Conservation (phyloP, 1,284 basidiomycete genomes). For the Coniferiporia sulphurascens region DNA sequence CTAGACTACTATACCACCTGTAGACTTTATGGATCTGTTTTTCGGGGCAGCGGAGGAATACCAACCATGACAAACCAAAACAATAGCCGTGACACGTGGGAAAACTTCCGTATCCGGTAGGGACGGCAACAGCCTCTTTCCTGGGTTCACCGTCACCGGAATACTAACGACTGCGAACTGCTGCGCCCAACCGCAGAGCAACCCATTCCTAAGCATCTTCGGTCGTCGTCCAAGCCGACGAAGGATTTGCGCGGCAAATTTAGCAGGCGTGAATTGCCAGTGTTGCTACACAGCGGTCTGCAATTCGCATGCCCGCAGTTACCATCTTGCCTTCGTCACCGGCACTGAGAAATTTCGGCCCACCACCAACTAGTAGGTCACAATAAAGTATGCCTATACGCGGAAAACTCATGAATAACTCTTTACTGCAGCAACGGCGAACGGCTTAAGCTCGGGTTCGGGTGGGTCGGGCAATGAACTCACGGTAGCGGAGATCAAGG, state of each 20-base stretch:
- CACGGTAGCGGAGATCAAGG: conserved; percentile 61
- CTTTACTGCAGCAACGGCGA: not conserved
- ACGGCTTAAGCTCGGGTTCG: not conserved
- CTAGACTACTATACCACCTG: not conserved
- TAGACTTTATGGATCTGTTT: not conserved
- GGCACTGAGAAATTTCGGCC: not conserved
- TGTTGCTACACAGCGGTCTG: not conserved
- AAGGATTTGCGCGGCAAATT: not conserved
- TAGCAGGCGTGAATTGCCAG: not conserved
- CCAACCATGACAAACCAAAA: too few relatives aligned
- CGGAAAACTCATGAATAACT: not conserved
- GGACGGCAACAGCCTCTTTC: not conserved
- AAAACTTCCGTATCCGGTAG: too few relatives aligned
- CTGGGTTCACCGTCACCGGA: not conserved
- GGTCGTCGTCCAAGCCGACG: not conserved
- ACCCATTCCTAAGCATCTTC: not conserved
- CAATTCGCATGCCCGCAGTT: not conserved
- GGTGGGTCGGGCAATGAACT: conserved; percentile 19
- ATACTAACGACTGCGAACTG: not conserved
- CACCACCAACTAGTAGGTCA: not conserved
- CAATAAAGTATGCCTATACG: not conserved
- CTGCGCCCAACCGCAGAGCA: not conserved
- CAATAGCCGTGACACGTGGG: too few relatives aligned
- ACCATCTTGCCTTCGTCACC: not conserved
- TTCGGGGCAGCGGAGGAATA: too few relatives aligned